A percentile compares a stretch with the other conserved stretches of the same genome.
Conservation (phyloP, 306 rosid genomes). For the Cyamopsis tetragonoloba region DNA sequence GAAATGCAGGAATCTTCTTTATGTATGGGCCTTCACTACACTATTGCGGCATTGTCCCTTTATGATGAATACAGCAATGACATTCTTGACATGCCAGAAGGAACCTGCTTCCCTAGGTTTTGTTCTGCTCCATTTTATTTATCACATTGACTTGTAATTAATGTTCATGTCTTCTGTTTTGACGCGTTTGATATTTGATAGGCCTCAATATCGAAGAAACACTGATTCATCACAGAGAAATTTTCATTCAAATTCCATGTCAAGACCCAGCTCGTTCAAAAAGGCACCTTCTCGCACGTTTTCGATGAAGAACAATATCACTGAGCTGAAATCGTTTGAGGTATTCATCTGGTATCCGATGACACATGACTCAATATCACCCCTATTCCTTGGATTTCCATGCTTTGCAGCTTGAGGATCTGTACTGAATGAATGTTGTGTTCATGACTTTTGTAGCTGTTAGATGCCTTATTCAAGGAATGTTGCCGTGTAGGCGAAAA, state of each 20-base stretch:
- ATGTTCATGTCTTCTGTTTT: neutral
- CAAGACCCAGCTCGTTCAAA: constrained; percentile 52
- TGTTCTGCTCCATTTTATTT: constrained; percentile 18
- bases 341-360: constrained; percentile 35
- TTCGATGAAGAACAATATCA: constrained; percentile 55
- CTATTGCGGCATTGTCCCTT: constrained; percentile 72
- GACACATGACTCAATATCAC: neutral
- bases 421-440: constrained; percentile 27
- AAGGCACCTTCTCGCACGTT: constrained; percentile 45
- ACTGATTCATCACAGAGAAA: constrained; percentile 17
- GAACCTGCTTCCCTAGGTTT: constrained; percentile 95
- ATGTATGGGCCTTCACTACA: constrained; percentile 55
- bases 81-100: constrained; percentile 89
- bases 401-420: neutral
- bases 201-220: constrained; percentile 58
- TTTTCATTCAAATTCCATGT: constrained; percentile 39
- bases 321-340: constrained; percentile 78
- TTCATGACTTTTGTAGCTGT: constrained; percentile 48
- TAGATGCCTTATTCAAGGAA: constrained; percentile 66
- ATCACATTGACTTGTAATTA: neutral
- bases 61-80: constrained; percentile 96
- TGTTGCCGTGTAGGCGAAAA: constrained; percentile 51
- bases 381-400: neutral
- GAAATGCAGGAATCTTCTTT: constrained; percentile 79
- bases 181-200: constrained; percentile 28